phyloP scores from a whole-genome alignment of 768 basidiomycete species.

The Phanerochaete carnosa region DNA sequence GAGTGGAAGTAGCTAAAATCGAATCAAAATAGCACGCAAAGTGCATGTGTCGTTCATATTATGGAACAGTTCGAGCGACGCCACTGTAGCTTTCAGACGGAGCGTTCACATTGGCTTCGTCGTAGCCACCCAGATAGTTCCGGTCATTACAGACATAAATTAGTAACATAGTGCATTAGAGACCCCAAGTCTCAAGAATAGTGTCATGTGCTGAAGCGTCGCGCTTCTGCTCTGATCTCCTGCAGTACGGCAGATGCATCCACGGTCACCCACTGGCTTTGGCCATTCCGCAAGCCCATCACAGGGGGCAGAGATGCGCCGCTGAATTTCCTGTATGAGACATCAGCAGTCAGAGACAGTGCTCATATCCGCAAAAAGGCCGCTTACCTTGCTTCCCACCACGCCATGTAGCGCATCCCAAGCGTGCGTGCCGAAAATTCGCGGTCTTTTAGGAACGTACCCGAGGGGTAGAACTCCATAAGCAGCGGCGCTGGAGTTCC shows the following conservation, averaged over 20 bases:
- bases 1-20: no score
- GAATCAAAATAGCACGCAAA: no score
- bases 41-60: no score
- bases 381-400: slow-evolving; percentile 42
- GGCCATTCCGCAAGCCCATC: slow-evolving; percentile 7
- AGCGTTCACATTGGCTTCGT: no score
- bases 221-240: slow-evolving; percentile 8
- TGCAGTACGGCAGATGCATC: slow-evolving; percentile 2
- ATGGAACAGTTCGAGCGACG: no score
- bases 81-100: no score
- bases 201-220: not conserved
- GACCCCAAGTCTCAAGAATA: not conserved
- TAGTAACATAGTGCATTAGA: not conserved
- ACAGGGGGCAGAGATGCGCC: slow-evolving; percentile 11
- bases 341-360: not conserved
- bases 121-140: no score
- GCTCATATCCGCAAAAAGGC: not conserved
- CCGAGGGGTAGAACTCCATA: slow-evolving; percentile 74
- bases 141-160: not conserved
- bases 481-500: slow-evolving; percentile 44
- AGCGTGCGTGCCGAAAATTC: slow-evolving; percentile 53
- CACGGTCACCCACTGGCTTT: slow-evolving; percentile 2
- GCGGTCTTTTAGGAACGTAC: slow-evolving; percentile 61
- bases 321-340: slow-evolving; percentile 12
- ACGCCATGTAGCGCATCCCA: slow-evolving; percentile 56